A percentile compares a stretch with the other conserved stretches of the same genome.
These are phyloP conservation scores for Ustanciosporium gigantosporum DNA, from an alignment of 1,284 basidiomycete genomes.

Conservation along the genomic window DNA sequence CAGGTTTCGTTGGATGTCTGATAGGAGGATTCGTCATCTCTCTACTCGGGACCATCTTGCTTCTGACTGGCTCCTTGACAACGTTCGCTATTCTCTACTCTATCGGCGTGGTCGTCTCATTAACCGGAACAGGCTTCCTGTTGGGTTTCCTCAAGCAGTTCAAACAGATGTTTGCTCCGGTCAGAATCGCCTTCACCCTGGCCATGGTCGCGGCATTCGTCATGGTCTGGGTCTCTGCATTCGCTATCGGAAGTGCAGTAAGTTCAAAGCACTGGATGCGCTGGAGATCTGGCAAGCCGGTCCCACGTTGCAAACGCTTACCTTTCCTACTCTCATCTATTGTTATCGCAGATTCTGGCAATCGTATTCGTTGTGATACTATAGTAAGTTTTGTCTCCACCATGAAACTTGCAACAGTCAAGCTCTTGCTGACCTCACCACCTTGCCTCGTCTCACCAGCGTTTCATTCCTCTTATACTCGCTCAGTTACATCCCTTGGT, in stretches of 20 bases:
- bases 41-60: conserved; percentile 76
- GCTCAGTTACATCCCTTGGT: conserved; percentile 44
- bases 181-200: conserved; percentile 80
- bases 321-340: too few relatives aligned
- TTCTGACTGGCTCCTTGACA: conserved; percentile 73
- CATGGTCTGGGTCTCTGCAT: conserved; percentile 55
- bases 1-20: conserved; percentile 62
- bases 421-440: not conserved
- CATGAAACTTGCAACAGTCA: not conserved
- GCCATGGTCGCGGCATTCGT: conserved; percentile 69
- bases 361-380: conserved; percentile 51
- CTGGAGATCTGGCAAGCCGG: too few relatives aligned
- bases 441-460: conserved; percentile 4
- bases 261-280: conserved; percentile 4
- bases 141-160: conserved; percentile 47
- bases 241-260: conserved; percentile 40
- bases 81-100: conserved; percentile 83
- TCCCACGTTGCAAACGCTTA: too few relatives aligned
- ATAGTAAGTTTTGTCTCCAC: conserved; percentile 30
- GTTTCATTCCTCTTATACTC: conserved; percentile 38
- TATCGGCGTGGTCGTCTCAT: conserved; percentile 78
- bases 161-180: conserved; percentile 85
- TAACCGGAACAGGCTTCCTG: conserved; percentile 68
- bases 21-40: conserved; percentile 67
- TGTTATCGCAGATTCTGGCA: conserved; percentile 30